These are phyloP conservation scores for Eucalyptus virginea DNA, from an alignment of 345 rosid species.

Conservation along the genomic window DNA sequence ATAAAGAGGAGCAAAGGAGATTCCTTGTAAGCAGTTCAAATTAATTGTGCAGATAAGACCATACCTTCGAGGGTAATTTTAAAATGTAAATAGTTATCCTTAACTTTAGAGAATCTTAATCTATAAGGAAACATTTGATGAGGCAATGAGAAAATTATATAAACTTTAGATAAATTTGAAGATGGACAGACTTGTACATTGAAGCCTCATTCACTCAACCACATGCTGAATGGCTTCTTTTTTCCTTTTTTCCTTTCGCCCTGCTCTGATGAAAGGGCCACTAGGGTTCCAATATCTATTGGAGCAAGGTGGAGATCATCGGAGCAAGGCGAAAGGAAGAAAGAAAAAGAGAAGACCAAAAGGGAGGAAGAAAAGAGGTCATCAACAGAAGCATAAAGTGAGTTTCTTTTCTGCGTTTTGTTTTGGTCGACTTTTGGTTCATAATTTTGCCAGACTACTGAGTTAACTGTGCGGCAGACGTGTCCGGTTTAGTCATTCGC, in stretches of 20 bases:
- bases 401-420: background rate
- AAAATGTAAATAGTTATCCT: background rate
- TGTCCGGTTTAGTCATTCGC: too few relatives aligned
- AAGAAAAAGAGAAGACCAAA: background rate
- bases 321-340: background rate
- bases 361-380: background rate
- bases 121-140: background rate
- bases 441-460: too few relatives aligned
- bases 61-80: background rate
- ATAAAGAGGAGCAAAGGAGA: background rate
- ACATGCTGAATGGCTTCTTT: background rate
- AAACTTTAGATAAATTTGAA: background rate
- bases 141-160: background rate
- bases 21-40: background rate
- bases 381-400: background rate
- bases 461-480: background rate
- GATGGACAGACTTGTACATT: background rate
- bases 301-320: background rate
- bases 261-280: background rate
- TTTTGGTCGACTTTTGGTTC: background rate
- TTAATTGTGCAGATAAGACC: background rate
- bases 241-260: background rate
- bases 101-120: too few relatives aligned
- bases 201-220: background rate
- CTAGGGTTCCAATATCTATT: background rate